Evolutionary conservation across 2,329 filamentous ascomycete species (phyloP).

Genomic region (Sporothrix mexicana): DNA sequence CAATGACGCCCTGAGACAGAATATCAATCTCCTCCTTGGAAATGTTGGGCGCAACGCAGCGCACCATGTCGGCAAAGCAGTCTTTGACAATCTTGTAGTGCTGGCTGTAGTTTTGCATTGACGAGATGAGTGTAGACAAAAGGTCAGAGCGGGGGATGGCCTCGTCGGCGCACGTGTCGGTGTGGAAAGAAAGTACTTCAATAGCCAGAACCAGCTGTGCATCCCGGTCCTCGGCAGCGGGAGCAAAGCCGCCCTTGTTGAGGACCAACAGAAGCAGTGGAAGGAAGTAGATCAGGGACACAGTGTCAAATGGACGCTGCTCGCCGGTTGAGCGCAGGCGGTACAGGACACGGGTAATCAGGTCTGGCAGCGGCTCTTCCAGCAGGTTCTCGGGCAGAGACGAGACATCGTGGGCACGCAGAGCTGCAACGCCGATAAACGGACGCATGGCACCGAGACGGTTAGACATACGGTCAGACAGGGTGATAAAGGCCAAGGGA

Average conservation of each 20-base stretch:
- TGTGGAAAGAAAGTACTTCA: slow-evolving; percentile 89
- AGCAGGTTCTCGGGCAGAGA: slow-evolving; percentile 74
- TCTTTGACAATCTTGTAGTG: slow-evolving; percentile 97
- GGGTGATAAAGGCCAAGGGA: slow-evolving; percentile 77
- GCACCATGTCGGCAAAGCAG: slow-evolving; percentile 83
- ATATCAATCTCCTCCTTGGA: slow-evolving; percentile 72
- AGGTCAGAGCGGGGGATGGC: slow-evolving; percentile 78
- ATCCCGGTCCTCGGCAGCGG: slow-evolving; percentile 77
- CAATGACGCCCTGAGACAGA: slow-evolving; percentile 78
- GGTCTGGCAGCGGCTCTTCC: slow-evolving; percentile 79
- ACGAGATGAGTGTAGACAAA: slow-evolving; percentile 71
- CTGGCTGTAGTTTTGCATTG: slow-evolving; percentile 88
- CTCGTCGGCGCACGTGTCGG: slow-evolving; percentile 75
- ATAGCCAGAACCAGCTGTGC: slow-evolving; percentile 88
- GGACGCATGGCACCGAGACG: slow-evolving; percentile 77
- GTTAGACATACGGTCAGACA: slow-evolving; percentile 73
- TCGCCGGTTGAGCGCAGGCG: slow-evolving; percentile 88
- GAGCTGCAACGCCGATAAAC: slow-evolving; percentile 85
- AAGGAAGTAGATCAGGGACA: slow-evolving; percentile 85
- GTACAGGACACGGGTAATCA: slow-evolving; percentile 89
- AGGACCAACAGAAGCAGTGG: slow-evolving; percentile 82
- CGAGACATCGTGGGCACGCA: slow-evolving; percentile 77
- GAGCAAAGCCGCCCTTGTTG: slow-evolving; percentile 76
- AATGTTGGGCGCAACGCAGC: slow-evolving; percentile 84
- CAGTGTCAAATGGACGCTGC: slow-evolving; percentile 88